These are phyloP conservation scores for Calonectria pteridis DNA, from an alignment of 2,329 filamentous ascomycete species.

Conservation along the genomic window DNA sequence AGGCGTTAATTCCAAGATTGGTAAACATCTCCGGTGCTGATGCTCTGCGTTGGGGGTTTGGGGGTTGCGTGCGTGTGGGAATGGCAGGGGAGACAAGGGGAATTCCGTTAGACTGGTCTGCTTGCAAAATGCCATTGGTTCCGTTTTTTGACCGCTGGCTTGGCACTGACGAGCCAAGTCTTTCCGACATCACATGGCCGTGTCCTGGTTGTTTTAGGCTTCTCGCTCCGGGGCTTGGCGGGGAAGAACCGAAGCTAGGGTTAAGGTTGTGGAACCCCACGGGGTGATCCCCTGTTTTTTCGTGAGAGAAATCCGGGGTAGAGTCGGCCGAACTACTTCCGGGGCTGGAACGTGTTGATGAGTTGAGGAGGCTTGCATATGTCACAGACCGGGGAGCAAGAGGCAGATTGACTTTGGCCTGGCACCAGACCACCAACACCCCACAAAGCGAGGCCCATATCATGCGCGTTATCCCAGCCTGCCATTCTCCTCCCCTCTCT, in stretches of 20 bases:
- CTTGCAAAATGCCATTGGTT: not conserved
- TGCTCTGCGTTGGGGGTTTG: slow-evolving; percentile 2
- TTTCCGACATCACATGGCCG: slow-evolving; percentile 1
- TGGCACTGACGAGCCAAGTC: not conserved
- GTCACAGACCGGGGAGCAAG: not conserved
- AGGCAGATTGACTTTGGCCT: not conserved
- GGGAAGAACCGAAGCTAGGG: not conserved
- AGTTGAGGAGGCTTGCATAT: not conserved
- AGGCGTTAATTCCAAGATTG: not conserved
- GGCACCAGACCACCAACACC: not conserved
- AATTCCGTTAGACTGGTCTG: not conserved
- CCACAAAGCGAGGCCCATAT: slow-evolving; percentile 34
- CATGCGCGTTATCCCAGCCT: not conserved
- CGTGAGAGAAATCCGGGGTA: not conserved
- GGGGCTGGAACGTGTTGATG: not conserved
- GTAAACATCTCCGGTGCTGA: slow-evolving; percentile 9
- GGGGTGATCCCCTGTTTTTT: slow-evolving; percentile 20
- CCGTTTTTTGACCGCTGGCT: not conserved
- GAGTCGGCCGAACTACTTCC: slow-evolving; percentile 11
- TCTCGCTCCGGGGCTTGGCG: slow-evolving; percentile 9
- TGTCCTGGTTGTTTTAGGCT: slow-evolving; percentile 4
- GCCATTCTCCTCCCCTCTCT: not conserved
- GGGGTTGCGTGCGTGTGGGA: not conserved
- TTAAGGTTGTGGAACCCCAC: slow-evolving; percentile 25
- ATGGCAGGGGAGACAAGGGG: not conserved